Conservation (phyloP, 805 yeast species). For the Metschnikowia gruessii region DNA sequence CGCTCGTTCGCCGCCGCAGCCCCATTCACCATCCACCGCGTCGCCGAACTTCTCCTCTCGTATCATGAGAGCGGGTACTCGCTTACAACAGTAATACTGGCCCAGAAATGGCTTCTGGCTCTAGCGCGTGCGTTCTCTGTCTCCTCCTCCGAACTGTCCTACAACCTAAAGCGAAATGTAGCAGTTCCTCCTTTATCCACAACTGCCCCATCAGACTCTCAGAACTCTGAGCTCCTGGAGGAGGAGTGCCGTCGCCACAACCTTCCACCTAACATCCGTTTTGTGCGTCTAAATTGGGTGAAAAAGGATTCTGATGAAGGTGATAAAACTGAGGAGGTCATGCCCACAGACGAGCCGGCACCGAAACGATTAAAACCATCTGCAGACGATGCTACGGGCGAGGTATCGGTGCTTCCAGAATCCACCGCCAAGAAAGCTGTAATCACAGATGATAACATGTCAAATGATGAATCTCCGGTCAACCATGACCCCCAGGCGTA, state of each 20-base stretch:
- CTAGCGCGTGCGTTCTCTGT: conserved; percentile 14
- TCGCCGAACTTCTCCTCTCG: conserved; percentile 17
- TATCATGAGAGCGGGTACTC: conserved; percentile 17
- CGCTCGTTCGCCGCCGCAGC: conserved; percentile 27
- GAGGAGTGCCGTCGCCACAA: conserved; percentile 12
- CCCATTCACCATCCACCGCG: conserved; percentile 20
- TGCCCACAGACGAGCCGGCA: background rate
- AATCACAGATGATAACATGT: background rate
- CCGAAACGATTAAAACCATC: background rate
- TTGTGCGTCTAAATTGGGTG: conserved; percentile 14
- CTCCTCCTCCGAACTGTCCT: conserved; percentile 12
- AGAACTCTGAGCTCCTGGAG: conserved; percentile 1
- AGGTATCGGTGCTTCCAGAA: too few relatives aligned
- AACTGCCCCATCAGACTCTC: background rate
- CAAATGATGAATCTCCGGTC: background rate
- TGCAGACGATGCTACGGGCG: background rate
- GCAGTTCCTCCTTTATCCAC: conserved; percentile 1
- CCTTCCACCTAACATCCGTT: conserved; percentile 16
- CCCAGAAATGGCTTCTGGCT: conserved; percentile 18
- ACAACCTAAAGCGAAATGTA: background rate
- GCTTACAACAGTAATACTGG: conserved; percentile 12
- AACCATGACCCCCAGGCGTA: background rate
- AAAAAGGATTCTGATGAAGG: background rate
- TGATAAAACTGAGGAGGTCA: background rate
- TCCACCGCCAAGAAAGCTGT: background rate